Base-by-base conservation (phyloP, 2,329 filamentous ascomycete genomes). In the Coniella vitis region DNA sequence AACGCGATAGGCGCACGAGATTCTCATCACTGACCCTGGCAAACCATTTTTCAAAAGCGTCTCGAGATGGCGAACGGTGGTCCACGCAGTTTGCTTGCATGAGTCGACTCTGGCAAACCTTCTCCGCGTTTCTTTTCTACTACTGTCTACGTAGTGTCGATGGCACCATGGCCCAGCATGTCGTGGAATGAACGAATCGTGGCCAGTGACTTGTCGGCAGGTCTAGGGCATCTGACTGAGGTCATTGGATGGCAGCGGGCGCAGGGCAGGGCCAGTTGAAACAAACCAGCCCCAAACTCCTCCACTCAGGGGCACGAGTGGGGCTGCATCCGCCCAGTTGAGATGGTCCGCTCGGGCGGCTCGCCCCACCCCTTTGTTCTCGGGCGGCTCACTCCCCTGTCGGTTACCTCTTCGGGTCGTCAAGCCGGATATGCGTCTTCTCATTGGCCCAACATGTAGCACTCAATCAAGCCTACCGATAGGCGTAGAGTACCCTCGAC, bases 231-330 rank as follows among this genome's bases (percentile, higher is more conserved):
- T 37, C 10, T 12, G 20, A 29, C 20, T 21, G 16, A 20, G 17
- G 22, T 38, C 34, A 45, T 45, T 45, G 42, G 42, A 45, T 37
- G 35, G 20, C 42, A 37, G 42, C 34, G 20, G 4, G 35, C 42
- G 32, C 21, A 16, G 20, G 35, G 20, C n/a, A 21, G 42, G 20
- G 22, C 36, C 32, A 37, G 10, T 13, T 45, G 42, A 45, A 45
- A 45, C 42, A 45, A 45, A 21, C 42, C 42, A 45, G 8, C 10
- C 41, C 35, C 25, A 29, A 29, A 29, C 21, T 10, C 42, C 21
- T 34, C 25, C 42, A 17, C 22, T 37, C 42, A 45, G 35, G 42
- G 42, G 42, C 32, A 29, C 38, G 21, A 21, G n/a, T 25, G 38
- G 38, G 21, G 21, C 21, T 16, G 17, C 19, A 34, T 29, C 31